Evolutionary conservation across 805 yeast species (phyloP).

Genomic region (Lachancea thermotolerans): DNA sequence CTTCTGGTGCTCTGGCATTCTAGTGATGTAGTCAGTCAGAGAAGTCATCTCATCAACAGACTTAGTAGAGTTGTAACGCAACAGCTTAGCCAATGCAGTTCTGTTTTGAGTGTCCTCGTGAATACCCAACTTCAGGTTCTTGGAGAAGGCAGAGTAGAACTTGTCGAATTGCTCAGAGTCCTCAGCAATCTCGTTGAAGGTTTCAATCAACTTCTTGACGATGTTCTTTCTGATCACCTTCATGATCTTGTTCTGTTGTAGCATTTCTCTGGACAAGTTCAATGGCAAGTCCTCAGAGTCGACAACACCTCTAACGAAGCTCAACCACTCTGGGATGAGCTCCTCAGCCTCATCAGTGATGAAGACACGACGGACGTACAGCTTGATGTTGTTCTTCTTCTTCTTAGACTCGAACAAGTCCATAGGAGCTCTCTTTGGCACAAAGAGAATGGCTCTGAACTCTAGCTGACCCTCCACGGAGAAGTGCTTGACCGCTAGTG

Average conservation of each 20-base stretch:
- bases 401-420: conserved; percentile 96
- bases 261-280: conserved; percentile 99
- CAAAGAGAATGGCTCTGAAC: conserved; percentile 94
- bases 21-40: conserved; percentile 92
- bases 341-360: conserved; percentile 99
- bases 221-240: conserved; percentile 99
- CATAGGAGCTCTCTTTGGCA: conserved; percentile 99
- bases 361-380: conserved; percentile 98
- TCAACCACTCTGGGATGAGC: conserved; percentile 97
- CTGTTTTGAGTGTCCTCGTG: conserved; percentile 99
- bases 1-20: conserved; percentile 99
- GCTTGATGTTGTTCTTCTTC: conserved; percentile 98
- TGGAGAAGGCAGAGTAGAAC: conserved; percentile 95
- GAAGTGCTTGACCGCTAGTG: conserved; percentile 98
- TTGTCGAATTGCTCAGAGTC: conserved; percentile 97
- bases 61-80: conserved; percentile 96
- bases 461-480: conserved; percentile 99
- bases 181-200: conserved; percentile 99
- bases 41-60: conserved; percentile 91
- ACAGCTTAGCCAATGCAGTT: conserved; percentile 85
- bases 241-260: conserved; percentile 99
- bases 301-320: conserved; percentile 97
- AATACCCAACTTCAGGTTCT: conserved; percentile 97
- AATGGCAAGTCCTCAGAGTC: conserved; percentile 99
- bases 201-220: conserved; percentile 96